phyloP scores from a whole-genome alignment of 2,329 filamentous ascomycete genomes.

The Moelleriella libera region DNA sequence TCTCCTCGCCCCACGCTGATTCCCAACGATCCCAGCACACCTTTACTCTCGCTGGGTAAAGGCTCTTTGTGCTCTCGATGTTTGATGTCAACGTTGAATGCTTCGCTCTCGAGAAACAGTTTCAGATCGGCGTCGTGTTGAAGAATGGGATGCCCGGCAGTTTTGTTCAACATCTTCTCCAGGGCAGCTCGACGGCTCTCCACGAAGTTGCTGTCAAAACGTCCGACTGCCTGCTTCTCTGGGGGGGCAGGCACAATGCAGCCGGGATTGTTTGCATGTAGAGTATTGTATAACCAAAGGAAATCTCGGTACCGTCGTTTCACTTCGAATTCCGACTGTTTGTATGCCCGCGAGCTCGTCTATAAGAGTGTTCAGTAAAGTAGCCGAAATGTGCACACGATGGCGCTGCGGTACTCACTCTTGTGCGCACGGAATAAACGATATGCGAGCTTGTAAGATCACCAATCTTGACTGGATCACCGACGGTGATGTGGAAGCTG shows the following conservation, averaged over 20 bases:
- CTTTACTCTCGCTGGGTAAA: constrained; percentile 78
- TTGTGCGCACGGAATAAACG: constrained; percentile 90
- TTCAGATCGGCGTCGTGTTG: constrained; percentile 92
- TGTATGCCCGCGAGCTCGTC: constrained; percentile 94
- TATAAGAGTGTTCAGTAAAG: constrained; percentile 18
- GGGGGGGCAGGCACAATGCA: constrained; percentile 91
- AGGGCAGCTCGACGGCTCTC: constrained; percentile 81
- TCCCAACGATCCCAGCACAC: constrained; percentile 76
- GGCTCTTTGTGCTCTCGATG: constrained; percentile 91
- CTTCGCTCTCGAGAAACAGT: constrained; percentile 90
- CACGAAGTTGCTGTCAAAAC: constrained; percentile 94
- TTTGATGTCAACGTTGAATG: constrained; percentile 93
- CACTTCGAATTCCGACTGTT: constrained; percentile 82
- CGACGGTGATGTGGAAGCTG: constrained; percentile 77
- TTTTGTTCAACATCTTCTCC: constrained; percentile 98
- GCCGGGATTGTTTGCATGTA: constrained; percentile 89
- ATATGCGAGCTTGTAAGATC: constrained; percentile 95
- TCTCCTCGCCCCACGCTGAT: constrained; percentile 60
- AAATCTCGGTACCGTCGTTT: constrained; percentile 93
- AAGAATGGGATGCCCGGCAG: constrained; percentile 71
- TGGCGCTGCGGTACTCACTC: constrained; percentile 35
- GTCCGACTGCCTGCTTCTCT: constrained; percentile 92
- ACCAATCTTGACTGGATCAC: constrained; percentile 95
- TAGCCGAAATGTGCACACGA: neutral
- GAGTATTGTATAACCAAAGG: constrained; percentile 88